Evolutionary conservation across 2,329 filamentous ascomycete genomes (phyloP), one percentile per base, ranked within the genome.

Genomic region (Aspergillus quadrilineatus): DNA sequence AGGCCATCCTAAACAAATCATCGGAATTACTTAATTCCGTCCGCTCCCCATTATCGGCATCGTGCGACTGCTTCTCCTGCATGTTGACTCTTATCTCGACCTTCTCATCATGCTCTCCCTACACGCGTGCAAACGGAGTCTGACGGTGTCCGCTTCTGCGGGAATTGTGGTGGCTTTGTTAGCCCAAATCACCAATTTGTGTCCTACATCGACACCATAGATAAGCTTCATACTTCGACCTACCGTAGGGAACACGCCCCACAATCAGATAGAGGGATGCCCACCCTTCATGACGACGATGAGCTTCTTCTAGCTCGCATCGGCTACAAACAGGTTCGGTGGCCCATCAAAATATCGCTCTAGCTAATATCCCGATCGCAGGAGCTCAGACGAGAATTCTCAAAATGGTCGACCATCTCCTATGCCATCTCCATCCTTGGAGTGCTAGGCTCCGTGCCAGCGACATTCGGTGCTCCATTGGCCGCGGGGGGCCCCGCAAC

Each of bases 351-450:
- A n/a, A 34, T 26, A 12, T 34, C 32, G 14, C 7, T 34, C 9
- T 43, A 36, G n/a, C 44, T 47, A 29, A 47, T 47, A 3, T 4
- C 14, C 32, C n/a, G 32, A 34, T 15, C 32, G 5, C 28, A 87
- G 84, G 84, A 87, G 67, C 67, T 87, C 28, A 77, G 77, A 63
- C 78, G 85, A 53, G 83, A 87, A 63, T 87, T 88, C 65, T 86
- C 81, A 37, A 84, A 82, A 78, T 87, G 83, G 83, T 87, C 84
- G 4, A 87, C 84, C 2, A 75, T 87, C 4, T 87, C 84, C 4
- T 87, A 87, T 70, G 85, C 85, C 28, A 85, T 87, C 58, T 86
- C 84, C 9, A 85, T 87, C 59, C 73, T 87, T 5, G 85, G 85
- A 30, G 83, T 87, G 2, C 69, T 87, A 1, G 85, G 85, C n/a